A percentile compares a stretch with the other conserved stretches of the same genome.
phyloP scores from a whole-genome alignment of 2,329 filamentous ascomycete species.

The Pestalotiopsis sp. region DNA sequence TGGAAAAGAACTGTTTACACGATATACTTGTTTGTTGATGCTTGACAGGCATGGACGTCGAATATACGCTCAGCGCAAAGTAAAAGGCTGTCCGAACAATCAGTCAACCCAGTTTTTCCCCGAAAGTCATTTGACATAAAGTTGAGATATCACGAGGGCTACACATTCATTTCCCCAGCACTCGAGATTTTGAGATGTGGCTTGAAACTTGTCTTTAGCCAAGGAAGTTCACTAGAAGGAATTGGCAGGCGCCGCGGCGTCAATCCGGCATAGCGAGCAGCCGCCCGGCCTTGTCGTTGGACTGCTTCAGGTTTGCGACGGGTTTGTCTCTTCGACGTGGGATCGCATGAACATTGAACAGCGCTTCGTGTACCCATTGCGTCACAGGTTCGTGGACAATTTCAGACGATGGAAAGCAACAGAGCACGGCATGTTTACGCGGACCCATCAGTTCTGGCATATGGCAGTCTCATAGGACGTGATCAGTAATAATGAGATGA shows the following conservation, averaged over 20 bases:
- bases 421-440: no score
- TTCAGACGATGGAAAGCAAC: background rate
- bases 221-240: background rate
- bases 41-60: no score
- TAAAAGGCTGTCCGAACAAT: background rate
- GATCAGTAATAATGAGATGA: background rate
- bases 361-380: background rate
- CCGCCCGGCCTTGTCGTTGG: background rate
- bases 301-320: conserved; percentile 10
- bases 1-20: no score
- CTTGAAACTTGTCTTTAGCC: background rate
- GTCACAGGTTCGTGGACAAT: conserved; percentile 3
- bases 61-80: no score
- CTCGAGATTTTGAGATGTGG: background rate
- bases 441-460: no score
- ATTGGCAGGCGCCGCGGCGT: background rate
- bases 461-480: no score
- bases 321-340: background rate
- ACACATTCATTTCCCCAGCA: background rate
- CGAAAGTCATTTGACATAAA: background rate
- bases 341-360: background rate
- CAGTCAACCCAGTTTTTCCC: background rate
- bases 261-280: background rate
- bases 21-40: no score
- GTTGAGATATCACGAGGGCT: background rate